Conservation (phyloP, 169 alveolate genomes). For the Theileria equi region DNA sequence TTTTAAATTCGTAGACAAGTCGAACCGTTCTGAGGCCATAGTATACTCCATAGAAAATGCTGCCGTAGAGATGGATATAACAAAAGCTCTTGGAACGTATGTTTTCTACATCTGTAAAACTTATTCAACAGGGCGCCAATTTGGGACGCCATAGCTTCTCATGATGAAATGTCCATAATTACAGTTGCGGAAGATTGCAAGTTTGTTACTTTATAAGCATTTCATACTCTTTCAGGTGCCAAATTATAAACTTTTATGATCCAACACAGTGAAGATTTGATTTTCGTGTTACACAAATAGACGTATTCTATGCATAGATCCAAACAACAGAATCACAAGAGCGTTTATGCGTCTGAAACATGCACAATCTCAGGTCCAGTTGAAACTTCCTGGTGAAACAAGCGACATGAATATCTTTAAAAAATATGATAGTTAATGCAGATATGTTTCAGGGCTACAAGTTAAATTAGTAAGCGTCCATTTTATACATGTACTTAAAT, state of each 20-base stretch:
- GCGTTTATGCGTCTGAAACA: too few relatives aligned
- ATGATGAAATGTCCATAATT: constrained; percentile 20
- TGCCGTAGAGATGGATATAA: constrained; percentile 15
- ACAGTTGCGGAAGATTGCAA: constrained; percentile 23
- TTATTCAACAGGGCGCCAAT: constrained; percentile 11
- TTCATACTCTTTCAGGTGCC: background rate
- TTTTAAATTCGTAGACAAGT: background rate
- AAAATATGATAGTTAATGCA: too few relatives aligned
- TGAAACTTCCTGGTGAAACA: too few relatives aligned
- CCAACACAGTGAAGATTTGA: constrained; percentile 8
- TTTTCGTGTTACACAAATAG: too few relatives aligned
- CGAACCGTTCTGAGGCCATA: constrained; percentile 9
- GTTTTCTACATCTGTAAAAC: background rate
- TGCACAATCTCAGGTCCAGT: too few relatives aligned
- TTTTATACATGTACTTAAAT: too few relatives aligned
- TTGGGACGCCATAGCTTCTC: constrained; percentile 23
- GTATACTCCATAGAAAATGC: constrained; percentile 22
- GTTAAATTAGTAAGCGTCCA: too few relatives aligned
- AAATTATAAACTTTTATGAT: constrained; percentile 23
- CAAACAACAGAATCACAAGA: too few relatives aligned
- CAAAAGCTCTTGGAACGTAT: constrained; percentile 13
- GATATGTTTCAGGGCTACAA: too few relatives aligned
- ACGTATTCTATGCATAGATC: too few relatives aligned
- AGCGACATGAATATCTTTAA: too few relatives aligned
- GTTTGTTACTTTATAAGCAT: background rate